These are phyloP conservation scores for Flaveria trinervia DNA, from an alignment of 129 eudicot species.

Conservation along the genomic window DNA sequence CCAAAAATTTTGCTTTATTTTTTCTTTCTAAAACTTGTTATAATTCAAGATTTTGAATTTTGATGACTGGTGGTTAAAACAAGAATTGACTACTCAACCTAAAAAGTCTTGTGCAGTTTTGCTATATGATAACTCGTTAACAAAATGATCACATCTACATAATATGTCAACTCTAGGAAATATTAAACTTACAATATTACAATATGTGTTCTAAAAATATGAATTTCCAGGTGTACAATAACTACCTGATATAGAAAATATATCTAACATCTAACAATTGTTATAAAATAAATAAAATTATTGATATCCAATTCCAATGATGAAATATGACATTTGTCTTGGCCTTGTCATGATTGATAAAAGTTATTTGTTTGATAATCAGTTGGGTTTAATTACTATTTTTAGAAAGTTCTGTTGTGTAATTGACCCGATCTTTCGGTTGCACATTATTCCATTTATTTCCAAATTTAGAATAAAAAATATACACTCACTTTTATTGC, in stretches of 20 bases:
- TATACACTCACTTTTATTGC: slow-evolving; percentile 15
- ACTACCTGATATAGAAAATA: background rate
- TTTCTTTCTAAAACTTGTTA: too few species aligned
- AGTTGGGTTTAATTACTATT: slow-evolving; percentile 39
- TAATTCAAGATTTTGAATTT: too few species aligned
- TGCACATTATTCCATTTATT: slow-evolving; percentile 13
- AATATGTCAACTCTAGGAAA: background rate
- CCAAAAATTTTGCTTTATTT: too few species aligned
- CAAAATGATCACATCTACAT: background rate
- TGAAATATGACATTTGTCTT: slow-evolving; percentile 41
- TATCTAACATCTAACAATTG: background rate
- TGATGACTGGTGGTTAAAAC: too few species aligned
- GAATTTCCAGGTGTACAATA: background rate
- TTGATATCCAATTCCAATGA: slow-evolving; percentile 30
- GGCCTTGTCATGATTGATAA: slow-evolving; percentile 40
- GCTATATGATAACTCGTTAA: background rate
- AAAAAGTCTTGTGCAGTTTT: background rate
- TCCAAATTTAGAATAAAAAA: slow-evolving; percentile 27
- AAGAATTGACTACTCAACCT: background rate
- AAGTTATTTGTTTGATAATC: slow-evolving; percentile 34
- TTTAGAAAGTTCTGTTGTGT: slow-evolving; percentile 36
- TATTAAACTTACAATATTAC: background rate
- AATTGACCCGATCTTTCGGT: slow-evolving; percentile 37
- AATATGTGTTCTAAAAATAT: background rate
- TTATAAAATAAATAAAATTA: background rate